Evolutionary conservation across 768 basidiomycete genomes (phyloP), one percentile per base, ranked within the genome.

Genomic region (Rubroboletus pulcherrimus): DNA sequence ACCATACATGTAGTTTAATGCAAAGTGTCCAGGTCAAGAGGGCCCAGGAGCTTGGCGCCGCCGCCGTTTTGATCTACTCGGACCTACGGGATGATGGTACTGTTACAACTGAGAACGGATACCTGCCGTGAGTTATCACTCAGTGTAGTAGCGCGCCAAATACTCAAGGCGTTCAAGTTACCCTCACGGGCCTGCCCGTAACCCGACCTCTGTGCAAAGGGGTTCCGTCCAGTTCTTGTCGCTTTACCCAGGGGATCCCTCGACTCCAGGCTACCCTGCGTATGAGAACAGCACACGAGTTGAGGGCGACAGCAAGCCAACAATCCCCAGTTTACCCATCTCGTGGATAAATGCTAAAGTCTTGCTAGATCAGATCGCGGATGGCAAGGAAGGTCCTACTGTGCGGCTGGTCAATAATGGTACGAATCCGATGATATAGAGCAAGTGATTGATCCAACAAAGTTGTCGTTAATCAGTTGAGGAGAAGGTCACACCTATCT

Each of bases 71-170:
- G 51, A 91, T 94, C 49, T 97, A 91, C 73, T 86, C 85, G 43
- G 93, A 97, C 69, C 87, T 87, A 14, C 85, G 85, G 37, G 93
- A 96, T 69, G 92, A 97, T 65, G 93, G 93, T 4, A 81, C 77
- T 51, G 87, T 92, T 26, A 92, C 86, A 0, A 78, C 78, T 5
- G 78, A 81, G 62, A 92, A 93, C 52, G 93, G 91, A 31, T 93
- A 87, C 66, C 72, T 80, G 17, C 76, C 86, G 56, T 85, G 82
- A 42, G 66, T 51, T 29, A 19, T 43, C 35, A 29, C 35, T 45
- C 33, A n/a, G 17, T 7, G 7, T 39, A 45, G 40, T 10, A 19
- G 29, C 7, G 1, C 11, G n/a, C n/a, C 9, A 11, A 51, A 26
- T 24, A 26, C 34, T 56, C 26, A 60, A 19, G 42, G 9, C 19